Conservation (phyloP, 805 yeast genomes). For the Kluyveromyces nonfermentans region DNA sequence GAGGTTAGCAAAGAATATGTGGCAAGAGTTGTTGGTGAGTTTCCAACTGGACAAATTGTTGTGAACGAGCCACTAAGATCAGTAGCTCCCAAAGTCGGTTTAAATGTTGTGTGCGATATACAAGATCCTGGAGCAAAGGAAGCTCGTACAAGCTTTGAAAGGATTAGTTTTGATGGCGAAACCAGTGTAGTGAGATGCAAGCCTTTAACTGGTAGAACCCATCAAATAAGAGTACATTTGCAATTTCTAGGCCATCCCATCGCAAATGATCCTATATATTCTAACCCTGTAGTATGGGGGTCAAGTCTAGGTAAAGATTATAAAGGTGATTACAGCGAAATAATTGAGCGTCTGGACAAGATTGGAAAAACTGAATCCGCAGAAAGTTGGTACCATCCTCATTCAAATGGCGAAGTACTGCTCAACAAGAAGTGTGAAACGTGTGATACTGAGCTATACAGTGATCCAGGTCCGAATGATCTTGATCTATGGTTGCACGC, state of each 20-base stretch:
- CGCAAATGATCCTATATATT: slow-evolving; percentile 85
- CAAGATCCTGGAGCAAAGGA: slow-evolving; percentile 39
- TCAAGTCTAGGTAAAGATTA: slow-evolving; percentile 54
- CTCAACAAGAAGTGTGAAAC: slow-evolving; percentile 49
- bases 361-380: slow-evolving; percentile 67
- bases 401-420: slow-evolving; percentile 56
- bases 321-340: slow-evolving; percentile 38
- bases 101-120: slow-evolving; percentile 42
- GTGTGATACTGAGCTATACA: slow-evolving; percentile 63
- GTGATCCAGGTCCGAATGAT: slow-evolving; percentile 87
- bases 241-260: slow-evolving; percentile 87
- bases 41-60: slow-evolving; percentile 49
- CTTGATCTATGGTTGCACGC: slow-evolving; percentile 90
- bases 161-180: slow-evolving; percentile 59
- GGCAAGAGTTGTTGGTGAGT: slow-evolving; percentile 81
- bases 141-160: slow-evolving; percentile 61
- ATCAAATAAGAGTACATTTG: slow-evolving; percentile 88
- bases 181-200: slow-evolving; percentile 63
- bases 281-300: slow-evolving; percentile 79
- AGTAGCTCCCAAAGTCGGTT: slow-evolving; percentile 61
- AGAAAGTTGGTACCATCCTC: slow-evolving; percentile 55
- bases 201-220: slow-evolving; percentile 91
- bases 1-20: slow-evolving; percentile 73
- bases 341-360: slow-evolving; percentile 42
- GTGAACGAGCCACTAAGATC: slow-evolving; percentile 66